phyloP scores from a whole-genome alignment of 1,284 basidiomycete species.

The Ganoderma boninense region DNA sequence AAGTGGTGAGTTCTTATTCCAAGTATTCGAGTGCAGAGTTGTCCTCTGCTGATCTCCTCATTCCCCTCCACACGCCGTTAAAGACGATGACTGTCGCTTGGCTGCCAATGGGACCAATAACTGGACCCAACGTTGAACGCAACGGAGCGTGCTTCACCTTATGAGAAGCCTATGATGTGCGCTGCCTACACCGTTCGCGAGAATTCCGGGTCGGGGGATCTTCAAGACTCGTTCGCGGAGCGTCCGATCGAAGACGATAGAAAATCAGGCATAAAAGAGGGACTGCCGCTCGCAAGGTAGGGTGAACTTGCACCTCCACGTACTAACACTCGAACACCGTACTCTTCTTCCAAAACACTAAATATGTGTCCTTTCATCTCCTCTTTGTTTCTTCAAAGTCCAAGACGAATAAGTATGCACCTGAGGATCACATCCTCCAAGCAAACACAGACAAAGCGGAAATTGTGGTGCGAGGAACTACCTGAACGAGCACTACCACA shows the following conservation, averaged over 20 bases:
- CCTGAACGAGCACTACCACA: conserved; percentile 37
- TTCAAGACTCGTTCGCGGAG: background rate
- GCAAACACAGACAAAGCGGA: background rate
- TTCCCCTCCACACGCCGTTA: background rate
- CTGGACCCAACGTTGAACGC: background rate
- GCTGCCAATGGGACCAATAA: background rate
- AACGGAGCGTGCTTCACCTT: too few species aligned
- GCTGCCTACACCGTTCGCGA: background rate
- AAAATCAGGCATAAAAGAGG: background rate
- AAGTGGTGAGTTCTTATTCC: background rate
- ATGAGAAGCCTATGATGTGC: background rate
- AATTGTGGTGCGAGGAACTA: conserved; percentile 37
- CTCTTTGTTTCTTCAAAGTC: background rate
- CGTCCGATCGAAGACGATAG: background rate
- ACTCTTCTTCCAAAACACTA: background rate
- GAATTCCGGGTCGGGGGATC: background rate
- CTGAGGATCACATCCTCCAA: background rate
- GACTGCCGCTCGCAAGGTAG: background rate
- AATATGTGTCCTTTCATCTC: background rate
- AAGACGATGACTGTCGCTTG: background rate
- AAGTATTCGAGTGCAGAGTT: background rate
- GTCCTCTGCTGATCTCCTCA: background rate
- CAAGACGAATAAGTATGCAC: background rate
- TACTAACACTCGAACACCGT: background rate
- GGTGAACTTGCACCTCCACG: background rate